phyloP scores from a whole-genome alignment of 768 basidiomycete genomes.

The Russula sp. region DNA sequence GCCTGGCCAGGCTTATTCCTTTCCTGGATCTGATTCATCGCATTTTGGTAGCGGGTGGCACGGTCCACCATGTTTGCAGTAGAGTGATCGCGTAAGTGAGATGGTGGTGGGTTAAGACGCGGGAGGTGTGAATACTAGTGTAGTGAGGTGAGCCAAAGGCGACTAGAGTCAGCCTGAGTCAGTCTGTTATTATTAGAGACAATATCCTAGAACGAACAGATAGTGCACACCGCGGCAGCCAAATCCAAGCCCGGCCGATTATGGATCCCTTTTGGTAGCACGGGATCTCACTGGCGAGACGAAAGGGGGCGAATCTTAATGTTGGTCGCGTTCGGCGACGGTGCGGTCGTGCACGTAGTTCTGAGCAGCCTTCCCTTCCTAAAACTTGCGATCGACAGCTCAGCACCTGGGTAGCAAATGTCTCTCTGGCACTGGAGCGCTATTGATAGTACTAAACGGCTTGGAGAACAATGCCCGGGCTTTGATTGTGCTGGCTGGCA shows the following conservation, averaged over 20 bases:
- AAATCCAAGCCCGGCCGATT: background rate
- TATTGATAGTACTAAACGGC: background rate
- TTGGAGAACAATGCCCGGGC: background rate
- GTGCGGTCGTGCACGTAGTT: background rate
- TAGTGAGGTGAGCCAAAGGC: background rate
- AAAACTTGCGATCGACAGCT: background rate
- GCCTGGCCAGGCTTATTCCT: slow-evolving; percentile 26
- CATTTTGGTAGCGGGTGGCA: slow-evolving; percentile 21
- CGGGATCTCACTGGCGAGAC: background rate
- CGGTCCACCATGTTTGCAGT: slow-evolving; percentile 15
- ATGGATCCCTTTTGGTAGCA: background rate
- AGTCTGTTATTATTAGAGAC: background rate
- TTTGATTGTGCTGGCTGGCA: background rate
- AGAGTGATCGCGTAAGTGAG: background rate
- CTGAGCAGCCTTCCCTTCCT: background rate
- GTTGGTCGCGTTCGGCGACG: background rate
- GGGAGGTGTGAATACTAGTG: background rate
- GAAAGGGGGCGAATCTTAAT: background rate
- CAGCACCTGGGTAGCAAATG: background rate
- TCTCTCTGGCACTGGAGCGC: background rate
- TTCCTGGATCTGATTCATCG: slow-evolving; percentile 27
- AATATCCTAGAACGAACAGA: background rate
- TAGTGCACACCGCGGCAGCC: background rate
- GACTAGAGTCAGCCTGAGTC: background rate
- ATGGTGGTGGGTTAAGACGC: background rate